Conservation (phyloP, 108 stramenopile species). For the Epithemia pelagica region DNA sequence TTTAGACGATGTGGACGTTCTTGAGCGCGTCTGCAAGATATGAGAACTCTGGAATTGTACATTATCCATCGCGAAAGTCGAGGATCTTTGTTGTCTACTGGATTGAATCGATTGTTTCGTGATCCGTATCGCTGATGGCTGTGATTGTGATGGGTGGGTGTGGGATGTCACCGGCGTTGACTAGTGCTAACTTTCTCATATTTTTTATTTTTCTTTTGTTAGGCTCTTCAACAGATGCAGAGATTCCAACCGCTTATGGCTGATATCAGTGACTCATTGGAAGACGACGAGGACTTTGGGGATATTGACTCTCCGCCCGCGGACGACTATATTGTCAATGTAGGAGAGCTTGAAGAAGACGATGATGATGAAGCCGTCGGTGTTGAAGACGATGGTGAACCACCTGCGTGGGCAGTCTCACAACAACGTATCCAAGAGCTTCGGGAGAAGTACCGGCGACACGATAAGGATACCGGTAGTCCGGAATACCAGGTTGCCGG, state of each 20-base stretch:
- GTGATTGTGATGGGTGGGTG: too few relatives aligned
- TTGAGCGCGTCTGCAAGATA: too few relatives aligned
- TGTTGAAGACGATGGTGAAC: conserved; percentile 38
- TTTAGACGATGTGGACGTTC: too few relatives aligned
- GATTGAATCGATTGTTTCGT: too few relatives aligned
- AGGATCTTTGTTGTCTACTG: too few relatives aligned
- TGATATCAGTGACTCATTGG: not conserved
- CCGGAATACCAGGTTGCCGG: conserved; percentile 92
- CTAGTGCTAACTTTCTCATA: too few relatives aligned
- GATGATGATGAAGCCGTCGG: conserved; percentile 38
- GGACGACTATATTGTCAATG: conserved; percentile 61
- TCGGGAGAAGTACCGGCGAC: conserved; percentile 55
- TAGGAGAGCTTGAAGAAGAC: conserved; percentile 44
- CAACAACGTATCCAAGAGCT: conserved; percentile 54
- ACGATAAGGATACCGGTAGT: conserved; percentile 84
- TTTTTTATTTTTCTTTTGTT: not conserved
- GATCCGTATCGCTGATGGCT: too few relatives aligned
- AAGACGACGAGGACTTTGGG: conserved; percentile 35
- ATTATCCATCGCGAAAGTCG: too few relatives aligned
- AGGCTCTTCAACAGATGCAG: conserved; percentile 1
- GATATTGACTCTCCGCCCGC: conserved; percentile 11
- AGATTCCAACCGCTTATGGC: conserved; percentile 9
- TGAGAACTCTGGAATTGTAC: too few relatives aligned
- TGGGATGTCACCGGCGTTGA: too few relatives aligned
- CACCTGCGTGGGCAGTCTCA: conserved; percentile 40